Conservation (phyloP, 495 filamentous ascomycete genomes). For the Penicillium coprophilum region DNA sequence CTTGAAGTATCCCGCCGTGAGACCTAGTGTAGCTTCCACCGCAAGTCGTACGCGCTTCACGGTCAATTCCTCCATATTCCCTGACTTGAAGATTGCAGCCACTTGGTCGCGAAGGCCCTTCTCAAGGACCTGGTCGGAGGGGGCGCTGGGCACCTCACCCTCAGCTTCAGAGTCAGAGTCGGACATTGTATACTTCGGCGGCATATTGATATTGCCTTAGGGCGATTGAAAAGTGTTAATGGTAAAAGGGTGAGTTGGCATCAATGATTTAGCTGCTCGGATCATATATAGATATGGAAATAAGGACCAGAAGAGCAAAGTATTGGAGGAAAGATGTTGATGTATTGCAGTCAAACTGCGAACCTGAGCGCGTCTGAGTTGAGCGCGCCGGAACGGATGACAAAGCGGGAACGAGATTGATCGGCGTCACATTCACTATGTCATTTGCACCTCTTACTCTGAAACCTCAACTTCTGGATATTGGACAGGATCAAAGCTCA, state of each 20-base stretch:
- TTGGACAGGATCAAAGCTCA: not conserved
- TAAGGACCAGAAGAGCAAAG: not conserved
- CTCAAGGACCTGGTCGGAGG: slow-evolving; percentile 45
- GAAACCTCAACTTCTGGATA: not conserved
- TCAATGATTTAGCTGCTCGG: not conserved
- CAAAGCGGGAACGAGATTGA: slow-evolving; percentile 11
- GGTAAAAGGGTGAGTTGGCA: not conserved
- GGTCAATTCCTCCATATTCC: slow-evolving; percentile 65
- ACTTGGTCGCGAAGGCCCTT: slow-evolving; percentile 60
- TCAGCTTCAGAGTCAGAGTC: slow-evolving; percentile 38
- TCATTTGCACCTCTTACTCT: slow-evolving; percentile 1
- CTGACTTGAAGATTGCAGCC: slow-evolving; percentile 52
- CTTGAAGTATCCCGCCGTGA: slow-evolving; percentile 72
- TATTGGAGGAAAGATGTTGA: not conserved
- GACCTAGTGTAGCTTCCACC: slow-evolving; percentile 62
- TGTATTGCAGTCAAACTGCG: not conserved
- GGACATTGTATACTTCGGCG: slow-evolving; percentile 35
- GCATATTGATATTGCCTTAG: slow-evolving; percentile 26
- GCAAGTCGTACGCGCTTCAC: slow-evolving; percentile 70
- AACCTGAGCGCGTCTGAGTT: slow-evolving; percentile 1
- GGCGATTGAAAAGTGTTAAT: not conserved
- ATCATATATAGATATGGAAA: not conserved
- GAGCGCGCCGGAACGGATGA: slow-evolving; percentile 6
- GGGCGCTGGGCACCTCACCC: slow-evolving; percentile 10
- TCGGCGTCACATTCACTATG: slow-evolving; percentile 5